Evolutionary conservation across 306 rosid genomes (phyloP).

Genomic region (Adenanthera pavonina): DNA sequence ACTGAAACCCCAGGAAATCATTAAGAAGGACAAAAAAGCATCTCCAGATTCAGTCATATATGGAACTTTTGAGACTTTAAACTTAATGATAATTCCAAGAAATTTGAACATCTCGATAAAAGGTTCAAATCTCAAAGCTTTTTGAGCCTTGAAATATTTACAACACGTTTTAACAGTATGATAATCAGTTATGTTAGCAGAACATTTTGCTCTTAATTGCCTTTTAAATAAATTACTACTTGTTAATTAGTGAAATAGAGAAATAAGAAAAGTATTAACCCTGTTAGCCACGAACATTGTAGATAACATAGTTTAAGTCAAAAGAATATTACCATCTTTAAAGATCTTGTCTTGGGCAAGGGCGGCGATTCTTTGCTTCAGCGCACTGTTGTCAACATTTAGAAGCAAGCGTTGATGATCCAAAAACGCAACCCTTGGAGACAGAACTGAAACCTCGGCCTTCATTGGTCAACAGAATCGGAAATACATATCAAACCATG

Average conservation of each 20-base stretch:
- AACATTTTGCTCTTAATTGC: slow-evolving; percentile 8
- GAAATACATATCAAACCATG: slow-evolving; percentile 18
- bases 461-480: slow-evolving; percentile 44
- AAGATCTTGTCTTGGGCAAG: slow-evolving; percentile 96
- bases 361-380: slow-evolving; percentile 98
- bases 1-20: neutral
- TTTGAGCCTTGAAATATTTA: slow-evolving; percentile 14
- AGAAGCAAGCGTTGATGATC: slow-evolving; percentile 98
- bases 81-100: neutral
- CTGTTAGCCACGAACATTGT: neutral
- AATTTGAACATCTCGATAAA: slow-evolving; percentile 4
- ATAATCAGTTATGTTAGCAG: neutral
- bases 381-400: slow-evolving; percentile 94
- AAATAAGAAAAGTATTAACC: neutral
- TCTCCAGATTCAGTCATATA: neutral
- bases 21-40: neutral
- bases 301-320: slow-evolving; percentile 7
- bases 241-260: neutral
- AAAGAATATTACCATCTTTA: slow-evolving; percentile 73
- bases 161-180: slow-evolving; percentile 16
- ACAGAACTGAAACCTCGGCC: slow-evolving; percentile 93
- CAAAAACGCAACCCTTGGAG: slow-evolving; percentile 92
- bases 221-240: neutral
- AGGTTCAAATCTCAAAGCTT: slow-evolving; percentile 14
- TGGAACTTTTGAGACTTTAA: slow-evolving; percentile 2